Evolutionary conservation across 78 protist genomes (phyloP), one percentile per base, ranked within the genome.

Genomic region (Blattamonas nauphoetae): DNA sequence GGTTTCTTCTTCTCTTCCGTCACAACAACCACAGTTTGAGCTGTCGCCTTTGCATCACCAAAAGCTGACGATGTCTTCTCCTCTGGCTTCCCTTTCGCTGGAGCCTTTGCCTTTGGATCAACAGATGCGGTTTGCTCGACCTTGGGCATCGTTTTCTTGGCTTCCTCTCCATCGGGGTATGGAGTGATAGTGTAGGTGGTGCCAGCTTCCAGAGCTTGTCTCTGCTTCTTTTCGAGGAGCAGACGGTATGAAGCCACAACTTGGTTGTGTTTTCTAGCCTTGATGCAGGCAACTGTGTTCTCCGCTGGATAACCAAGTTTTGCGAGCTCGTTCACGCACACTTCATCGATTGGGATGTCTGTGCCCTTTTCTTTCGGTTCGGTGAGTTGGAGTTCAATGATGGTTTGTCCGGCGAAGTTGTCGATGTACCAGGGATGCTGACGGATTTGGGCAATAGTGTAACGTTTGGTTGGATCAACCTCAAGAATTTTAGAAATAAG

Each of bases 401-500:
- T 55, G 11, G 71, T 55, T 21, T 55, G 83, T 36, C 83, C 83
- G 43, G 41, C 0, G 34, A 45, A 46, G 45, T 32, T 42, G 1
- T 64, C 45, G 45, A 64, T 32, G 34, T 42, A 86, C 88, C 88
- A 86, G 6, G 4, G 33, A 44, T 0, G 45, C 33, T 41, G 11
- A 32, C 78, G 46, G 34, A 63, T 42, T 11, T 1, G 3, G 44
- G 33, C 3, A 42, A 88, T 41, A 45, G 42, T 44, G 44, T 45
- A 29, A 1, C 86, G 87, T 32, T 0, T 1, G 29, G 38, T 44
- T 43, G 90, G 86, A 80, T 88, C 87, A 32, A 44, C 45, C 41
- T 0, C 1, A 36, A 88, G 90, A 36, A 88, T 78, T 45, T 77
- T 64, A 41, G 80, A 1, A 44, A 88, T 41, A 78, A 87, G 44